Evolutionary conservation across 495 filamentous ascomycete genomes (phyloP).

Genomic region (Penicillium cosmopolitanum): DNA sequence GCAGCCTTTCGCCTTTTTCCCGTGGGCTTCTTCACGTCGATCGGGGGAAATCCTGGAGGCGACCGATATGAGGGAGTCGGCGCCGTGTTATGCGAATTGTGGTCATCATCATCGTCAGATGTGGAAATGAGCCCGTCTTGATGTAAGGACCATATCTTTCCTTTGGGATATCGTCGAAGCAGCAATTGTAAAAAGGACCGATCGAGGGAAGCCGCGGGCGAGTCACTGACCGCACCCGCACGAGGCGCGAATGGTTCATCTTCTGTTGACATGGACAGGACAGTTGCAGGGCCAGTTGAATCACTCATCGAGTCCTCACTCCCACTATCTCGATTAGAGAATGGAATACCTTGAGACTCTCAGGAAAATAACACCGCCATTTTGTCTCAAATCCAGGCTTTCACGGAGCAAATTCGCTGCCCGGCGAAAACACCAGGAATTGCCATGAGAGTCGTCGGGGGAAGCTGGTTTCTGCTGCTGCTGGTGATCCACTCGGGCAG

Average conservation of each 20-base stretch:
- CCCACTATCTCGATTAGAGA: constrained; percentile 35
- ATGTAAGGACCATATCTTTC: constrained; percentile 69
- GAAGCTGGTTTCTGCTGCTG: constrained; percentile 36
- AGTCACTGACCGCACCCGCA: constrained; percentile 35
- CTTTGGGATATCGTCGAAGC: constrained; percentile 61
- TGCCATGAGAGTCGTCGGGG: constrained; percentile 45
- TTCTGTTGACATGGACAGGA: constrained; percentile 42
- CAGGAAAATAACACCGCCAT: constrained; percentile 61
- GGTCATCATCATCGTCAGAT: constrained; percentile 45
- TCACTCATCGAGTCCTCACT: constrained; percentile 37
- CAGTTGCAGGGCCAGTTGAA: constrained; percentile 34
- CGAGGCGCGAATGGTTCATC: constrained; percentile 45
- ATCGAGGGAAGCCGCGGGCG: constrained; percentile 41
- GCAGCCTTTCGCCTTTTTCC: constrained; percentile 38
- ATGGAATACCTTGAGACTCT: constrained; percentile 41
- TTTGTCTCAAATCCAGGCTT: constrained; percentile 52
- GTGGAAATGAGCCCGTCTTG: constrained; percentile 47
- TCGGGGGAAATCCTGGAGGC: constrained; percentile 5
- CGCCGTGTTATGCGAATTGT: constrained; percentile 23
- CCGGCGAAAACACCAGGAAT: constrained; percentile 54
- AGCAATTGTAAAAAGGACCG: constrained; percentile 52
- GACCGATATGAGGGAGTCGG: constrained; percentile 17
- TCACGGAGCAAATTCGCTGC: constrained; percentile 62
- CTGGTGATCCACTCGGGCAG: constrained; percentile 45
- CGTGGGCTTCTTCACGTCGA: constrained; percentile 45